Base-by-base conservation (phyloP, 805 yeast genomes). In the Spathaspora hagerdaliae region DNA sequence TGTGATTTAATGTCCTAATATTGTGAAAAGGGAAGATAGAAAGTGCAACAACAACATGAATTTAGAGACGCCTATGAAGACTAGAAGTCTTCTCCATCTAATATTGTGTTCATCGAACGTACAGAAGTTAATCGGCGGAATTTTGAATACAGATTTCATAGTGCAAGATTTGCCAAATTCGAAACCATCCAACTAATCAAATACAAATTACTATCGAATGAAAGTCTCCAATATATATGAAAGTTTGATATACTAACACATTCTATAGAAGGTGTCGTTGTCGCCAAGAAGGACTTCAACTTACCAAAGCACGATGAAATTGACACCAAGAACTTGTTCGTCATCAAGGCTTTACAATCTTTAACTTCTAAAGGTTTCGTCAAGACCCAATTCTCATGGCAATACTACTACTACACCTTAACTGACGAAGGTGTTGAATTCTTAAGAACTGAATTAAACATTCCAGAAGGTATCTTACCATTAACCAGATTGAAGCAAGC, bases 301-400 rank as follows among this genome's bases (percentile, higher is more conserved):
- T 96, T 86, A 79, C 85, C 94, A 74, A 83, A 88, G 80, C 99
- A 94, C 81, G 98, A 94, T 69, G 97, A 89, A 71, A 87, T 94
- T 74, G 96, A 87, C 79, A 87, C 96, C 83, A 92, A 80, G 82
- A 94, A 94, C 95, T 85, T 94, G 75, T 94, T 75, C 73, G 99
- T 73, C 65, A 89, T 94, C 84, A 94, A 94, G 86, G 97, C 99
- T 71, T 85, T 94, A 77, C 99, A 94, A 82, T 92, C 98, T 57
- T 88, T 94, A 77, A 89, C 96, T 71, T 94, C 99, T 56, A 89
- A 86, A 78, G 99, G 99, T 75, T 94, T 70, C 85, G 98, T 94
- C 78, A 90, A 92, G 88, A 94, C 99, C 67, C 98, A 90, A 81
- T 94, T 92, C 86, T 92, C 98, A 70, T 94, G 99, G 99, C 97